A percentile compares a stretch with the other conserved stretches of the same genome.
Conservation (phyloP, 2,329 filamentous ascomycete species). For the Venturiaceae sp. region DNA sequence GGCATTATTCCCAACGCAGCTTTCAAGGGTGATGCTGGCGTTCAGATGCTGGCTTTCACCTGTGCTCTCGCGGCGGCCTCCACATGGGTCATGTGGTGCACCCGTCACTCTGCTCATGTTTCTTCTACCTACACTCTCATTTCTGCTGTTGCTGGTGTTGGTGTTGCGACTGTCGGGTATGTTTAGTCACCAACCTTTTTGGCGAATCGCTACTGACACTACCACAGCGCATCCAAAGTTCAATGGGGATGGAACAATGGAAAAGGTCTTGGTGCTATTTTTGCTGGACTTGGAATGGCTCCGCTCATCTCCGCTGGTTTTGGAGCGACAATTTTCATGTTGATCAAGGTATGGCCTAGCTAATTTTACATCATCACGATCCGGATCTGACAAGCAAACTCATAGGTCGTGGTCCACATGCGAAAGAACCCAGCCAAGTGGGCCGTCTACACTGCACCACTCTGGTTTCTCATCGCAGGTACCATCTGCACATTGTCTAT, state of each 20-base stretch:
- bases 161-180: constrained; percentile 35
- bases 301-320: constrained; percentile 46
- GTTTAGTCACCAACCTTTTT: not conserved
- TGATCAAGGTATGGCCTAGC: too few relatives aligned
- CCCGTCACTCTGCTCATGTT: constrained; percentile 44
- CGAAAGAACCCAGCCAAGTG: constrained; percentile 62
- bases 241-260: constrained; percentile 52
- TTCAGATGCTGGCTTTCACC: constrained; percentile 46
- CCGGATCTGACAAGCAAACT: too few relatives aligned
- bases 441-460: constrained; percentile 66
- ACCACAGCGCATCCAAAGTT: constrained; percentile 30
- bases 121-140: constrained; percentile 46
- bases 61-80: constrained; percentile 53
- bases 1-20: constrained; percentile 35
- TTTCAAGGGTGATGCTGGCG: constrained; percentile 34
- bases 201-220: not conserved
- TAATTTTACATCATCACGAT: too few relatives aligned
- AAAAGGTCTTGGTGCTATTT: constrained; percentile 54
- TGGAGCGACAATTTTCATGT: constrained; percentile 58
- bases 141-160: constrained; percentile 34
- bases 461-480: constrained; percentile 66
- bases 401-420: constrained; percentile 56
- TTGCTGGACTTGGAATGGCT: constrained; percentile 52
- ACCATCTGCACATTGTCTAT: constrained; percentile 53
- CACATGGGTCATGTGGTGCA: constrained; percentile 74